These are phyloP conservation scores for Hypoxylon sp. DNA, from an alignment of 2,329 filamentous ascomycete genomes.

Conservation along the genomic window DNA sequence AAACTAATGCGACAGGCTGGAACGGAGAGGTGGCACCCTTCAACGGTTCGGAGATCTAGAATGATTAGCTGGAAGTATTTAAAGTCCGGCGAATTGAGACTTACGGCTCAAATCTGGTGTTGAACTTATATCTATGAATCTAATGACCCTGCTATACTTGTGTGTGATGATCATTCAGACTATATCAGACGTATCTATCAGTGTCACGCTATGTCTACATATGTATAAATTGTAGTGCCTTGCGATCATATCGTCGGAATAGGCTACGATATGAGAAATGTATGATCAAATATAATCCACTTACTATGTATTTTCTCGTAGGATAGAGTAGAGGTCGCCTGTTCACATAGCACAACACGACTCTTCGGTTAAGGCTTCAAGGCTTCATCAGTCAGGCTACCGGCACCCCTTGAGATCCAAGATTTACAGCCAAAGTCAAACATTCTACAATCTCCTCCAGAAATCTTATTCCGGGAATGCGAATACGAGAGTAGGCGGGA, in stretches of 20 bases:
- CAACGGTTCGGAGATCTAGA: constrained; percentile 24
- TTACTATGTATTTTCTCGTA: not conserved
- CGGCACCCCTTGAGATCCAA: not conserved
- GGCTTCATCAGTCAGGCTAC: not conserved
- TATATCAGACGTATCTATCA: not conserved
- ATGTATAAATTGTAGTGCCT: not conserved
- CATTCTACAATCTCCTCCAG: not conserved
- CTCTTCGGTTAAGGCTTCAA: too few relatives aligned
- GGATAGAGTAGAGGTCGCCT: too few relatives aligned
- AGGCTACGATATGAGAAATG: too few relatives aligned
- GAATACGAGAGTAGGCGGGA: not conserved
- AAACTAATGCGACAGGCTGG: constrained; percentile 3
- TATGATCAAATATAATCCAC: not conserved
- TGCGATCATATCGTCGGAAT: not conserved
- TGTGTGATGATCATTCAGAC: not conserved
- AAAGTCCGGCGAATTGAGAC: constrained; percentile 3
- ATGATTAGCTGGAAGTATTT: constrained; percentile 21
- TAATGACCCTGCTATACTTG: not conserved
- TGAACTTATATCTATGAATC: not conserved
- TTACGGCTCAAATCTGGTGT: not conserved
- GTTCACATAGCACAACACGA: too few relatives aligned
- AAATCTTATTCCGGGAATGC: not conserved
- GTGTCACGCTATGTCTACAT: not conserved
- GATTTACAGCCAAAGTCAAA: not conserved
- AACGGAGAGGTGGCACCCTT: constrained; percentile 16